Conservation (phyloP, 768 basidiomycete genomes). For the Daedaleopsis nitida region DNA sequence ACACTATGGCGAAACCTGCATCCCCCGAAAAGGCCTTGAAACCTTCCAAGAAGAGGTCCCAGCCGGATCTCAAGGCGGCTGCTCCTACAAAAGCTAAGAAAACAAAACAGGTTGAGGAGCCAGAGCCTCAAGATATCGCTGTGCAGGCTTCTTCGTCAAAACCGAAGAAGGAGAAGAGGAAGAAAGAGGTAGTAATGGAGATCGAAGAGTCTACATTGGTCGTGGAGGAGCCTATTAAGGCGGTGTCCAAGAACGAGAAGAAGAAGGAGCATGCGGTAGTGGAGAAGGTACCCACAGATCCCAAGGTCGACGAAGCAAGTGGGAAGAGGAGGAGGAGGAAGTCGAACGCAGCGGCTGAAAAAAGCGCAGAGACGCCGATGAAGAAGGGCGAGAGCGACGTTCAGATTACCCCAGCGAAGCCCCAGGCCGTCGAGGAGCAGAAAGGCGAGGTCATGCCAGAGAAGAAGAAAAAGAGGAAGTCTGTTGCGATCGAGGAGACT, state of each 20-base stretch:
- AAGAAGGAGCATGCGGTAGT: slow-evolving; percentile 4
- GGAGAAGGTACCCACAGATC: background rate
- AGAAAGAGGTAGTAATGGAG: slow-evolving; percentile 9
- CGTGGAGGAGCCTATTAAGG: background rate
- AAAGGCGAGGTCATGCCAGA: slow-evolving; percentile 8
- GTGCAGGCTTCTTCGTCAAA: slow-evolving; percentile 3
- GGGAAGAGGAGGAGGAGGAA: slow-evolving; percentile 15
- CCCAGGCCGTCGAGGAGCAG: slow-evolving; percentile 20
- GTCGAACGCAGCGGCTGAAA: background rate
- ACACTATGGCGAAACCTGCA: slow-evolving; percentile 7
- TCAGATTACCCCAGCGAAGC: slow-evolving; percentile 5
- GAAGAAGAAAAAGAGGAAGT: slow-evolving; percentile 14
- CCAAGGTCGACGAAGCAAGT: background rate
- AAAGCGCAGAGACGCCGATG: slow-evolving; percentile 5
- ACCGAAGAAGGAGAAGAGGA: slow-evolving; percentile 13
- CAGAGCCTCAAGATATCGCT: background rate
- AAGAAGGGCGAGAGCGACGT: slow-evolving; percentile 5
- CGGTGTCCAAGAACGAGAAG: slow-evolving; percentile 5
- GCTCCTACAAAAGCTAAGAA: slow-evolving; percentile 18
- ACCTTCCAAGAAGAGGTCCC: slow-evolving; percentile 24
- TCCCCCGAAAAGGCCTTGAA: slow-evolving; percentile 15
- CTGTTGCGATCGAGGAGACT: background rate
- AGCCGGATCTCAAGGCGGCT: slow-evolving; percentile 14
- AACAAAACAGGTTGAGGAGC: slow-evolving; percentile 4
- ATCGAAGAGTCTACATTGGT: background rate